These are phyloP conservation scores for Beauveria scarabaeidicola DNA, from an alignment of 2,329 filamentous ascomycete species.

Conservation along the genomic window DNA sequence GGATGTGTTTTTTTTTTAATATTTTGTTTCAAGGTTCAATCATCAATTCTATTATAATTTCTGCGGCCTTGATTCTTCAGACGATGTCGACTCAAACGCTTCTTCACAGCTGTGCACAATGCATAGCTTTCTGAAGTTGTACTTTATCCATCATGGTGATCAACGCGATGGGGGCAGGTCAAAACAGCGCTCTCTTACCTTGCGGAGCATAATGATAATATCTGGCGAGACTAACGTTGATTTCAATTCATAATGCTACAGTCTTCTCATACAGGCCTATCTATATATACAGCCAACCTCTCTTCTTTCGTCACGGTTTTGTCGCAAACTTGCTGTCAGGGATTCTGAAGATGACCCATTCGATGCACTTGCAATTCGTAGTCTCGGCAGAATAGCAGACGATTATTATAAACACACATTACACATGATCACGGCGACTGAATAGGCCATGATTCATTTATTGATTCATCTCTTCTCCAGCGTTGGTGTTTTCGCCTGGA, in stretches of 20 bases:
- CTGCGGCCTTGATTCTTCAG: not conserved
- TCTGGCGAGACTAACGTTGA: not conserved
- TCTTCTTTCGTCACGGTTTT: not conserved
- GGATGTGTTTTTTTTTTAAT: not conserved
- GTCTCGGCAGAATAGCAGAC: not conserved
- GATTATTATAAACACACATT: not conserved
- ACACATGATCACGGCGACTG: not conserved
- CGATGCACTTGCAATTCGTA: not conserved
- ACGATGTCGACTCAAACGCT: constrained; percentile 3
- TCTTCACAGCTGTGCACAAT: constrained; percentile 3
- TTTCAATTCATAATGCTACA: not conserved
- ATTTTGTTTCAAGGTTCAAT: not conserved
- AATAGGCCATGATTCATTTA: constrained; percentile 1
- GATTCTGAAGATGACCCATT: not conserved
- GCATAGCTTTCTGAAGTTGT: not conserved
- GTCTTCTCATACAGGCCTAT: too few species aligned
- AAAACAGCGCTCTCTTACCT: not conserved
- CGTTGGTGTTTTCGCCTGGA: not conserved
- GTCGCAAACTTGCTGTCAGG: not conserved
- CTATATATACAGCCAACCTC: not conserved
- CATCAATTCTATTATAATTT: not conserved
- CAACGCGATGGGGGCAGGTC: not conserved
- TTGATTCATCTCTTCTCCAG: not conserved
- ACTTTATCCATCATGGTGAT: constrained; percentile 4
- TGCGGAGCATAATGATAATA: not conserved